Conservation (phyloP, 164 flowering plant species). For the Santalum album region DNA sequence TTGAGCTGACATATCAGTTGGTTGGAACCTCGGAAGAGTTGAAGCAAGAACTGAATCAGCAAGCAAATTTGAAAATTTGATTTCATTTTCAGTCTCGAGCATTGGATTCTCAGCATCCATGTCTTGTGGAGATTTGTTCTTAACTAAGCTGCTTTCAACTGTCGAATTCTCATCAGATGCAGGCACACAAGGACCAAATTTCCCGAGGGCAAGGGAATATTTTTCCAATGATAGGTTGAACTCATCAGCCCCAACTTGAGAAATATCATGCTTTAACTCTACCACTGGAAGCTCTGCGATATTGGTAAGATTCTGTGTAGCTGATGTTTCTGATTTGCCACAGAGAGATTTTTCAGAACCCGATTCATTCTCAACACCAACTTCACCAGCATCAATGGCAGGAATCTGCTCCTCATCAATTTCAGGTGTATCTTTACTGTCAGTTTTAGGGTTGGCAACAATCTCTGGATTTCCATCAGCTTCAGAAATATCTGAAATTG, state of each 20-base stretch:
- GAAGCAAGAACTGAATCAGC: constrained; percentile 9
- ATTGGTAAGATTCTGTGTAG: neutral
- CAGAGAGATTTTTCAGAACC: neutral
- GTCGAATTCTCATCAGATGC: too few relatives aligned
- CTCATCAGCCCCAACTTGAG: neutral
- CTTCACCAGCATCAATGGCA: neutral
- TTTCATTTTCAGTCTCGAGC: neutral
- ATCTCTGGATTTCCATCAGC: neutral
- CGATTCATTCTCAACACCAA: neutral
- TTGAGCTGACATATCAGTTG: neutral
- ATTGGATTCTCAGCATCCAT: neutral
- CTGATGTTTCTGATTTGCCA: neutral
- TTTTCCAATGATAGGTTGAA: too few relatives aligned
- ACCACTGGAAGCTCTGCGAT: neutral
- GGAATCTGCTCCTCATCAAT: neutral
- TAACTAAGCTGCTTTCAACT: too few relatives aligned
- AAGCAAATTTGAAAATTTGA: constrained; percentile 4
- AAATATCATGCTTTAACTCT: neutral
- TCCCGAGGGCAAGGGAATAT: too few relatives aligned
- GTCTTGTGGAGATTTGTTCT: too few relatives aligned
- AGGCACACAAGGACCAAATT: too few relatives aligned
- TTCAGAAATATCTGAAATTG: neutral
- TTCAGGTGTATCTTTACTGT: neutral
- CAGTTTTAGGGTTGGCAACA: neutral
- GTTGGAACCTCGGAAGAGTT: neutral